Conservation (phyloP, 1,284 basidiomycete genomes). For the Cutaneotrichosporon arboriforme region DNA sequence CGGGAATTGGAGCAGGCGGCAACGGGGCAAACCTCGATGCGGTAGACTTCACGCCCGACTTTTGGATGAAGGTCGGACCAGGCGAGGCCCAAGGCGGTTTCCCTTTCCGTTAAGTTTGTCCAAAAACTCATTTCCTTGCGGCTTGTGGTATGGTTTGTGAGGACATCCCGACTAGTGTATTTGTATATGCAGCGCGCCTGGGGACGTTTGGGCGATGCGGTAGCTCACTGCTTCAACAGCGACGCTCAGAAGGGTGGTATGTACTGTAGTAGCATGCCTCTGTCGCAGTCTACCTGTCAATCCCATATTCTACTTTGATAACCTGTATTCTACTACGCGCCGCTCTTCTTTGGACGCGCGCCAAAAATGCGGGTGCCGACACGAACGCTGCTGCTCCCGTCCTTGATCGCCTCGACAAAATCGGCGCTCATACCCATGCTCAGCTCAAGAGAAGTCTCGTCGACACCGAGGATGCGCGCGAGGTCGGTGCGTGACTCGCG, state of each 20-base stretch:
- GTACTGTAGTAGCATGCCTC: too few species aligned
- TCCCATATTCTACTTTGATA: too few species aligned
- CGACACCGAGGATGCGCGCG: constrained; percentile 50
- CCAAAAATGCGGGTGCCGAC: constrained; percentile 94
- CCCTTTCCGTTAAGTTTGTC: constrained; percentile 14
- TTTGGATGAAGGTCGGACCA: constrained; percentile 56
- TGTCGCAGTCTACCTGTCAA: too few species aligned
- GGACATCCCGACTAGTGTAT: too few species aligned
- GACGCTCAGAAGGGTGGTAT: too few species aligned
- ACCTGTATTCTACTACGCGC: too few species aligned
- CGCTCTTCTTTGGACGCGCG: constrained; percentile 55
- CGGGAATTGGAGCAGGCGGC: neutral
- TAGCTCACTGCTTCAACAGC: too few species aligned
- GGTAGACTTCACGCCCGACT: constrained; percentile 50
- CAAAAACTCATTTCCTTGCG: too few species aligned
- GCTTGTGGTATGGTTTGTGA: too few species aligned
- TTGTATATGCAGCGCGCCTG: too few species aligned
- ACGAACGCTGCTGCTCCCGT: constrained; percentile 80
- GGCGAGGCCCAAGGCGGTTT: constrained; percentile 51
- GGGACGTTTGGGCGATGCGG: too few species aligned
- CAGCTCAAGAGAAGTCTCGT: constrained; percentile 57
- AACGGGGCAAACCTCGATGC: constrained; percentile 12
- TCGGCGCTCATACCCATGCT: constrained; percentile 99
- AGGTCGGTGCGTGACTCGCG: constrained; percentile 60
- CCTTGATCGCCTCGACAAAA: constrained; percentile 76